Conservation (phyloP, 345 rosid species). For the Tarenaya hassleriana region DNA sequence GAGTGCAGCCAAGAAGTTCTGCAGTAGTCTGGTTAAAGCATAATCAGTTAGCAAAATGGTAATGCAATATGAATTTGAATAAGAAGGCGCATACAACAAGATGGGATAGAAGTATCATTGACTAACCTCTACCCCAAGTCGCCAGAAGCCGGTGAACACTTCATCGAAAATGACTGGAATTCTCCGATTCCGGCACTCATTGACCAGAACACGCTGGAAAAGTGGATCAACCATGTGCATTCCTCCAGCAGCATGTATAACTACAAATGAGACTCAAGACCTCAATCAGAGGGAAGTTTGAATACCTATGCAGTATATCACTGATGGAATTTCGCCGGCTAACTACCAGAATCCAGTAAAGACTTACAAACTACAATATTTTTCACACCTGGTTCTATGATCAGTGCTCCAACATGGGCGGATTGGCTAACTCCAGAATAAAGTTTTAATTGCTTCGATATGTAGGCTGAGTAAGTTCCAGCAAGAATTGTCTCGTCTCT, state of each 20-base stretch:
- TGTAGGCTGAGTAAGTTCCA: slow-evolving; percentile 46
- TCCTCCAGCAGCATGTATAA: slow-evolving; percentile 92
- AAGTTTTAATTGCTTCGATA: slow-evolving; percentile 45
- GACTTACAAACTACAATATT: background rate
- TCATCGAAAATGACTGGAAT: slow-evolving; percentile 95
- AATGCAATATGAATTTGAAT: slow-evolving; percentile 2
- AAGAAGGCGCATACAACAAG: slow-evolving; percentile 5
- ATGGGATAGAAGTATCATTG: slow-evolving; percentile 5
- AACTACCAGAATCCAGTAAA: background rate
- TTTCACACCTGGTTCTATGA: slow-evolving; percentile 90
- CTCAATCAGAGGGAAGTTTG: slow-evolving; percentile 2
- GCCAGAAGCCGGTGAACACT: slow-evolving; percentile 97
- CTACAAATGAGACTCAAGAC: slow-evolving; percentile 31
- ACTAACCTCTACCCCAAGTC: slow-evolving; percentile 85
- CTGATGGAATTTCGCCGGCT: background rate
- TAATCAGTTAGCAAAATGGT: slow-evolving; percentile 15
- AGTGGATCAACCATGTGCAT: slow-evolving; percentile 98
- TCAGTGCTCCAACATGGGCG: slow-evolving; percentile 62
- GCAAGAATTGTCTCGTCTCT: slow-evolving; percentile 67
- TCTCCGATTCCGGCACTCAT: slow-evolving; percentile 58
- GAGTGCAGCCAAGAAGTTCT: slow-evolving; percentile 66
- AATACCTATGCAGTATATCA: background rate
- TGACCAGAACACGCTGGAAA: slow-evolving; percentile 77
- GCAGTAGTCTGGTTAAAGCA: slow-evolving; percentile 54
- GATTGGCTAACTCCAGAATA: slow-evolving; percentile 29